Evolutionary conservation across 768 basidiomycete species (phyloP), one percentile per base, ranked within the genome.

Genomic region (Amanita subjunquillea): DNA sequence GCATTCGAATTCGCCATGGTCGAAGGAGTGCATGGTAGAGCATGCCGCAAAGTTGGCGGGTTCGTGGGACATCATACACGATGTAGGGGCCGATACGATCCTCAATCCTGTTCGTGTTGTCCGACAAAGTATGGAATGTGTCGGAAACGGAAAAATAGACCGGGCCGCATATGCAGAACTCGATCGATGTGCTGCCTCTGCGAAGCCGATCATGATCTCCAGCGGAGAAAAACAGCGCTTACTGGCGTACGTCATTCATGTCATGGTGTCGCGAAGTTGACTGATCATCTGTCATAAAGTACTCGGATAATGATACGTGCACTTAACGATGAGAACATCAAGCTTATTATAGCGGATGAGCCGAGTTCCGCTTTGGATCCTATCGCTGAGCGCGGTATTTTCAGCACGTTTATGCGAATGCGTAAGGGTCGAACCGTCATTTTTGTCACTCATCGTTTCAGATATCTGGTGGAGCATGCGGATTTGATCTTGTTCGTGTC

Each of bases 311-410:
- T 76, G 53, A 73, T 74, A 70, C 63, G 72, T 29, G 23, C 63
- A 68, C 48, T 65, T 63, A 30, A 70, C 66, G n/a, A 64, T 62
- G 4, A 62, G 9, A 55, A 71, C 3, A 67, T 74, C 23, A 71
- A 68, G 27, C 72, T 82, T 9, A 64, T 82, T 15, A 70, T 77
- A 3, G 70, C 77, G 2, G 82, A 84, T 55, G 81, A 83, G 59
- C 79, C 81, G 0, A 80, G 72, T 37, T 78, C 79, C 0, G 72
- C 77, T 2, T 57, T 82, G 38, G 82, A 83, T 49, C 72, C 83
- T 7, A 63, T 74, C 41, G 75, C 70, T 0, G 83, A 85, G 59
- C 70, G 67, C 12, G 64, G 71, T 1, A 64, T 83, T 9, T 71
- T 80, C 49, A 57, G 68, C 13, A 63, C 65, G 8, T 60, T 82